Base-by-base conservation (phyloP, 306 rosid genomes). In the Quercus aquifolioides region DNA sequence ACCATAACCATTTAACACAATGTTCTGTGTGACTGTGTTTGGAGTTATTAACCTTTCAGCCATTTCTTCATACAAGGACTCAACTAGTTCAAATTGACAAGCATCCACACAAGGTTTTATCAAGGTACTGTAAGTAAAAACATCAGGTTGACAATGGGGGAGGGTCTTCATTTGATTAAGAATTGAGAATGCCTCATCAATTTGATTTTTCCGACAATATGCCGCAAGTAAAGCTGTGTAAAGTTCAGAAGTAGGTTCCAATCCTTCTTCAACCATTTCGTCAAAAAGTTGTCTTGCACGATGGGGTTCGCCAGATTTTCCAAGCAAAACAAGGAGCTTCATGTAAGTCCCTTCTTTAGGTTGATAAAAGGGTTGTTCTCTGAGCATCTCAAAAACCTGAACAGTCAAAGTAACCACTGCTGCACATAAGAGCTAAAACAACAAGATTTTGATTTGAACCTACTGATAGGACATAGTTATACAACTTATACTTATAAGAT, bases 311-410 rank as follows among this genome's bases (percentile, higher is more conserved):
- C 97, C 91, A 1, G 90, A 89, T 77, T 59, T 90, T 78, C 99
- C 99, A 73, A 96, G 98, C 75, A 96, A 84, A 78, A 92, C 92
- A 78, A 96, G 79, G 71, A 96, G 96, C 74, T 89, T 96, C 92
- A 96, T 89, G 87, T 91, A 96, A 77, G 98, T 90, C 85, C 99
- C 99, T 84, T 96, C 98, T 87, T 86, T 96, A 38, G 98, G 99
- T 75, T 86, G 85, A 83, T 96, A 96, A 80, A 91, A 96, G 5
- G 98, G 80, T 76, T 96, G 99, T 56, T 90, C 92, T 60, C 88
- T 88, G 15, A 96, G 99, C 97, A 96, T 96, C 70, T 93, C 96
- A 85, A 93, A 93, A 30, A 90, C 89, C 99, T 96, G 85, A 73
- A 80, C 31, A 73, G 23, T 60, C 63, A 73, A 79, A 73, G 60